Evolutionary conservation across 805 yeast genomes (phyloP), one percentile per base, ranked within the genome.

Genomic region (Dipodascopsis uninucleata): DNA sequence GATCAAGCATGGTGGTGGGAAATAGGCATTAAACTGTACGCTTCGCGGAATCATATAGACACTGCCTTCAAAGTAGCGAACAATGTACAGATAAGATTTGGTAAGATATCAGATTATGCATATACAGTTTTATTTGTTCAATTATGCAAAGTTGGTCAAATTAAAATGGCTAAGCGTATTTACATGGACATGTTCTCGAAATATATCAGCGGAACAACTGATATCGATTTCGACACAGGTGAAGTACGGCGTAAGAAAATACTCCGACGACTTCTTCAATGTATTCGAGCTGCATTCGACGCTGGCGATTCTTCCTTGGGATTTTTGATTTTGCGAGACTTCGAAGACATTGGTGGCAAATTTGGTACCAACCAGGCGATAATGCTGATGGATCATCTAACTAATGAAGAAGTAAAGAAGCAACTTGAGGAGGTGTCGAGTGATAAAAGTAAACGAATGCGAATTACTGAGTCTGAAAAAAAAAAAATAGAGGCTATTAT

Each of bases 201-300:
- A 20, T 39, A 17, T 40, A 24, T 21, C 10, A 20, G 23, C 6
- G 12, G 14, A 26, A 12, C 14, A 14, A 14, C 29, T 14, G 14
- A 12, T 26, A 26, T 14, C 12, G 28, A 28, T 12, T n/a, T 17
- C 6, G 22, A 29, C 9, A 20, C n/a, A 2, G 4, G 16, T 2
- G 38, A 25, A 18, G 23, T 33, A 9, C 36, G 7, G 12, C 35
- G n/a, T 7, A 35, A 8, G 6, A 22, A 4, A 22, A 26, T 48
- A 12, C 31, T n/a, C 3, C n/a, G 32, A 23, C 8, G 26, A 2
- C 17, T 48, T 4, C 24, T 38, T 17, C 18, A 23, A 18, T 48
- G 53, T 26, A 37, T 31, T 9, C 45, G 41, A 25, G 36, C 47
- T 5, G 51, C 52, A 3, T n/a, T 49, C 8, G 42, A 38, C 14